These are phyloP conservation scores for Rhodotorula babjevae DNA, from an alignment of 768 basidiomycete genomes.

Conservation along the genomic window DNA sequence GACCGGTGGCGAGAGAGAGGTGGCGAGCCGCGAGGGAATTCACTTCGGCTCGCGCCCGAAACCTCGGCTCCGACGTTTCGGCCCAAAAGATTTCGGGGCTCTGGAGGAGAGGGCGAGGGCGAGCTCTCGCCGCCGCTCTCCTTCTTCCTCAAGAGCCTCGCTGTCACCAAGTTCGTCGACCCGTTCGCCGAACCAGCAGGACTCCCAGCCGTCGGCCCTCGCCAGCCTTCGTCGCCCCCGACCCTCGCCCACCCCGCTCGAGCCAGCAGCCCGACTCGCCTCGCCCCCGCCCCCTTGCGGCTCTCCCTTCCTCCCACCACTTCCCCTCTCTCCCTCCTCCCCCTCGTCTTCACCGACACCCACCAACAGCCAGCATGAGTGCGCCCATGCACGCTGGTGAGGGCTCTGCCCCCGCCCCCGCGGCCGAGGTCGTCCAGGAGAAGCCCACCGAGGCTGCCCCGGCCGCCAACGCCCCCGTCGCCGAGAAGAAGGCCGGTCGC, in stretches of 20 bases:
- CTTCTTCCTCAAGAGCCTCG: too few species aligned
- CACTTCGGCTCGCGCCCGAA: too few species aligned
- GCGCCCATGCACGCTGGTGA: not conserved
- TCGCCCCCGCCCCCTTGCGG: not conserved
- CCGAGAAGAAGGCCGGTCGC: constrained; percentile 35
- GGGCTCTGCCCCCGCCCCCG: not conserved
- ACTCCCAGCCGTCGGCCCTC: not conserved
- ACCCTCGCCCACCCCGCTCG: too few species aligned
- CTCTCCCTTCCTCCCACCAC: not conserved
- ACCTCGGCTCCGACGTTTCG: too few species aligned
- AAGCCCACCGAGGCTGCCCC: constrained; percentile 12
- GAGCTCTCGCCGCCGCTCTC: too few species aligned
- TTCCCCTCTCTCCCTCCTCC: not conserved
- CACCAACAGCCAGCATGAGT: not conserved
- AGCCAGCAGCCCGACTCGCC: not conserved
- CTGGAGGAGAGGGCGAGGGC: too few species aligned
- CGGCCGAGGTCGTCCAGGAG: constrained; percentile 33
- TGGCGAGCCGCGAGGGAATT: too few species aligned
- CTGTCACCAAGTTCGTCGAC: too few species aligned
- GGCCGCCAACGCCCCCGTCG: constrained; percentile 1
- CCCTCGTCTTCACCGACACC: not conserved
- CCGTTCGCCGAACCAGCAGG: not conserved
- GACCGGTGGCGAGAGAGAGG: too few species aligned
- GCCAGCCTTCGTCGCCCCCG: not conserved
- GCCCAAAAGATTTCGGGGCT: too few species aligned